phyloP scores from a whole-genome alignment of 2,329 filamentous ascomycete genomes.

The Paramyrothecium sp. region DNA sequence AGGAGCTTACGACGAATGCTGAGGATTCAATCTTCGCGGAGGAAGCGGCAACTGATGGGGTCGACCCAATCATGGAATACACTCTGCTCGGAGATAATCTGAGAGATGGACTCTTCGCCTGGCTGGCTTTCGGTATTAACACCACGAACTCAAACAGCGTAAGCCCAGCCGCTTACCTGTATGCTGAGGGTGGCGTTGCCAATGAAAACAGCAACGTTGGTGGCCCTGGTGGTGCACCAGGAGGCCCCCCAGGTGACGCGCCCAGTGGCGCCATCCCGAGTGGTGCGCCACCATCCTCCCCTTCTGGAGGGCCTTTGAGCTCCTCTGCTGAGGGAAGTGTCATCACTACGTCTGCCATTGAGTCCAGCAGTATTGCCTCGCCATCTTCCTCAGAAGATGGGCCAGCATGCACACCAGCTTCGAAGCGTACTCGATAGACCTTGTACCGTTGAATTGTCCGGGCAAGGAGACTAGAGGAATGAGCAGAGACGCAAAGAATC shows the following conservation, averaged over 20 bases:
- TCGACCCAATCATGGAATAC: conserved; percentile 59
- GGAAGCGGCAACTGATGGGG: conserved; percentile 43
- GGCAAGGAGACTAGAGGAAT: too few relatives aligned
- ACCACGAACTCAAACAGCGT: conserved; percentile 17
- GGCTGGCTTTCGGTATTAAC: conserved; percentile 54
- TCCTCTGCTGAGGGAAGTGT: too few relatives aligned
- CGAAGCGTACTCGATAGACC: too few relatives aligned
- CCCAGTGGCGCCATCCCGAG: background rate
- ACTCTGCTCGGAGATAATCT: conserved; percentile 53
- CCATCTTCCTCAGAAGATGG: too few relatives aligned
- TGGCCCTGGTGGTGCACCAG: conserved; percentile 8
- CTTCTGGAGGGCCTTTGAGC: too few relatives aligned
- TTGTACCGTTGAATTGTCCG: too few relatives aligned
- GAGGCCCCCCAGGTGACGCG: background rate
- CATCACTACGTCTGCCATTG: too few relatives aligned
- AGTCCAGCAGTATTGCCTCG: too few relatives aligned
- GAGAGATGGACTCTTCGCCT: conserved; percentile 51
- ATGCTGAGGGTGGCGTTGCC: conserved; percentile 27
- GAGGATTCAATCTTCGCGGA: conserved; percentile 48
- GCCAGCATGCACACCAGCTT: too few relatives aligned
- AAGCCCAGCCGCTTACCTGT: conserved; percentile 28
- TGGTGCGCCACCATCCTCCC: background rate
- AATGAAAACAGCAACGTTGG: conserved; percentile 17
- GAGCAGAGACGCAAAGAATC: too few relatives aligned
- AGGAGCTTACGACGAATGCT: conserved; percentile 47